Conservation (phyloP, 2,329 filamentous ascomycete genomes). For the Coniella vitis region DNA sequence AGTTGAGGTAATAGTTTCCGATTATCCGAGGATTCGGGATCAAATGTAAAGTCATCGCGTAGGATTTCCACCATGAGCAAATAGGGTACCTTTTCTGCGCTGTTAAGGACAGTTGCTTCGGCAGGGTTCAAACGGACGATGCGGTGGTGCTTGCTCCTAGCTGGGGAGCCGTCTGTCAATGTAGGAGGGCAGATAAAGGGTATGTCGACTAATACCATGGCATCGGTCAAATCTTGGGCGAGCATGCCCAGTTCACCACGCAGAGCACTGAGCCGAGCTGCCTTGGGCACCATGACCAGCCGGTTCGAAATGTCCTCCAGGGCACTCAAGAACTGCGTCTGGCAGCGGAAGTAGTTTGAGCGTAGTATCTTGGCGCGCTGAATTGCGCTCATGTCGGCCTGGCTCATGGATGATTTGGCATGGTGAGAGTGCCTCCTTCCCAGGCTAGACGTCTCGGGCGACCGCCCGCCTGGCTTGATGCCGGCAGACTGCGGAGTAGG, state of each 20-base stretch:
- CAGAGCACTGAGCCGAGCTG: constrained; percentile 71
- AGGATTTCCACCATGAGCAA: constrained; percentile 79
- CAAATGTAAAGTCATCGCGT: constrained; percentile 75
- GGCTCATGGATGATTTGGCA: constrained; percentile 47
- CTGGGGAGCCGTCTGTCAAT: constrained; percentile 64
- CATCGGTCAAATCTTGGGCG: constrained; percentile 59
- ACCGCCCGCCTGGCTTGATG: constrained; percentile 26
- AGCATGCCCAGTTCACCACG: constrained; percentile 76
- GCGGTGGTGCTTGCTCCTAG: constrained; percentile 71
- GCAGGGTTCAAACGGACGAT: constrained; percentile 79
- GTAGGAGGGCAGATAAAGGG: constrained; percentile 74
- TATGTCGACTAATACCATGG: constrained; percentile 64
- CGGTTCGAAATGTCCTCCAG: constrained; percentile 80
- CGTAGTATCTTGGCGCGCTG: constrained; percentile 68
- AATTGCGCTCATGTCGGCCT: constrained; percentile 53
- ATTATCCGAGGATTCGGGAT: constrained; percentile 68
- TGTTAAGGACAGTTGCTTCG: constrained; percentile 79
- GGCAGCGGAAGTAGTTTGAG: constrained; percentile 76
- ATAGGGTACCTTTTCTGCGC: constrained; percentile 80
- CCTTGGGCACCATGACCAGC: constrained; percentile 75
- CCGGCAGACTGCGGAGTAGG: constrained; percentile 52
- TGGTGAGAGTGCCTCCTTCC: constrained; percentile 56
- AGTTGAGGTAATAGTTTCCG: constrained; percentile 54
- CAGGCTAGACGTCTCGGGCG: constrained; percentile 36
- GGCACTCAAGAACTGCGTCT: constrained; percentile 74